These are phyloP conservation scores for Holtermanniella nyarrowii DNA, from an alignment of 768 basidiomycete genomes.

Conservation along the genomic window DNA sequence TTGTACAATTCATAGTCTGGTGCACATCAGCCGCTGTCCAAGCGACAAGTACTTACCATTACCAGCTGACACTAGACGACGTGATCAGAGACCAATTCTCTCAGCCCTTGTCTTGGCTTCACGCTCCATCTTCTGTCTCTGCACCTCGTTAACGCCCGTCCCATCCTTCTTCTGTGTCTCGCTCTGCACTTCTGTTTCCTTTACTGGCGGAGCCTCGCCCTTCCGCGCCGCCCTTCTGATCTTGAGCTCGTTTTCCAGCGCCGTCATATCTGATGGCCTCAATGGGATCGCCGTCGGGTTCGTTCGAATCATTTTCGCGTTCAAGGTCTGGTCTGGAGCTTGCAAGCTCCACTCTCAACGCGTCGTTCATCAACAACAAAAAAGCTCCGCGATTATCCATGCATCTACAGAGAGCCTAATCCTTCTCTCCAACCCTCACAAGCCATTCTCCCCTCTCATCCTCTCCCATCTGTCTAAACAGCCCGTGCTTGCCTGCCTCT, in stretches of 20 bases:
- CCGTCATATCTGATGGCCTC: not conserved
- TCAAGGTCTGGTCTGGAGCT: too few relatives aligned
- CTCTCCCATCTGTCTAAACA: conserved; percentile 42
- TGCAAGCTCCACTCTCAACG: too few relatives aligned
- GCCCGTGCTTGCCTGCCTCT: conserved; percentile 45
- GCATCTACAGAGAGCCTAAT: too few relatives aligned
- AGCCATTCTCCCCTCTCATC: conserved; percentile 43
- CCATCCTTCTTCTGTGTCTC: not conserved
- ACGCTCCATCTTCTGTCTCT: not conserved
- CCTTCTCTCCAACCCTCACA: conserved; percentile 43
- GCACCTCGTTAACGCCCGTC: not conserved
- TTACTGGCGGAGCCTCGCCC: too few relatives aligned
- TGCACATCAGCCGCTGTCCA: too few relatives aligned
- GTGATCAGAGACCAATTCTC: not conserved
- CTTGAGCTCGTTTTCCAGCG: not conserved
- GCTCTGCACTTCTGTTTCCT: not conserved
- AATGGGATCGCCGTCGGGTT: not conserved
- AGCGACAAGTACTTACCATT: too few relatives aligned
- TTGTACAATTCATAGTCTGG: too few relatives aligned
- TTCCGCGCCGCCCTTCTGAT: not conserved
- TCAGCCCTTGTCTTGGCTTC: not conserved
- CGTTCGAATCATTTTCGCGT: not conserved
- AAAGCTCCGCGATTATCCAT: too few relatives aligned
- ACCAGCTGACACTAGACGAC: not conserved
- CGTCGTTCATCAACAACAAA: too few relatives aligned